A percentile compares a stretch with the other conserved stretches of the same genome.
Conservation (phyloP, 2,329 filamentous ascomycete genomes). For the Beauveria rudraprayagi region DNA sequence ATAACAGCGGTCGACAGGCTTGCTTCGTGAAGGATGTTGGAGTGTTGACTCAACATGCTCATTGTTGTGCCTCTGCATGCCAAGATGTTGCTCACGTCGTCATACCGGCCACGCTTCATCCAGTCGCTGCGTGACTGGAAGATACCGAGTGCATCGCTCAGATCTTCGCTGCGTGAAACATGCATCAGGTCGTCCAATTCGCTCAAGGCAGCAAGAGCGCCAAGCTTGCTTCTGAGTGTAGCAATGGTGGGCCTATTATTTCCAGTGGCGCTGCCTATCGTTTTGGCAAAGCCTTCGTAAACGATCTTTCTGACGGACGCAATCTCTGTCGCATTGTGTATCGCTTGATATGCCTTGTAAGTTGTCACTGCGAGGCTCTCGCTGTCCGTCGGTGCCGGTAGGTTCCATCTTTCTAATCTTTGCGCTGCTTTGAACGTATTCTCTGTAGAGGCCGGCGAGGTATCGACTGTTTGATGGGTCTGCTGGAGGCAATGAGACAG, state of each 20-base stretch:
- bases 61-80: conserved; percentile 78
- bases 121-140: conserved; percentile 63
- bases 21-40: conserved; percentile 51
- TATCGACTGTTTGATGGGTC: conserved; percentile 53
- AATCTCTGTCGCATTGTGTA: conserved; percentile 58
- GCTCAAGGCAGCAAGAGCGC: conserved; percentile 62
- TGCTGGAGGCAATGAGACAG: conserved; percentile 74
- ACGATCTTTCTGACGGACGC: conserved; percentile 47
- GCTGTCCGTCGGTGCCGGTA: conserved; percentile 60
- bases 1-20: conserved; percentile 55
- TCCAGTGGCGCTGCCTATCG: conserved; percentile 49
- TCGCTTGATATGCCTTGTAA: conserved; percentile 73
- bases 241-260: conserved; percentile 39
- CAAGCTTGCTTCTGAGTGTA: conserved; percentile 46
- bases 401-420: conserved; percentile 84
- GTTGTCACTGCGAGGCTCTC: conserved; percentile 59
- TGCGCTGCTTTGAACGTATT: conserved; percentile 73
- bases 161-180: conserved; percentile 48
- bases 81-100: conserved; percentile 71
- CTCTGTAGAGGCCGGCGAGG: conserved; percentile 52
- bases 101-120: conserved; percentile 75
- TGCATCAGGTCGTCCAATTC: conserved; percentile 75
- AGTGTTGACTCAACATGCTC: conserved; percentile 66
- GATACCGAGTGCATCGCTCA: conserved; percentile 52
- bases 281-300: conserved; percentile 53